Evolutionary conservation across 1,139 yeast genomes (phyloP).

Genomic region (Yamadazyma trypodendri): DNA sequence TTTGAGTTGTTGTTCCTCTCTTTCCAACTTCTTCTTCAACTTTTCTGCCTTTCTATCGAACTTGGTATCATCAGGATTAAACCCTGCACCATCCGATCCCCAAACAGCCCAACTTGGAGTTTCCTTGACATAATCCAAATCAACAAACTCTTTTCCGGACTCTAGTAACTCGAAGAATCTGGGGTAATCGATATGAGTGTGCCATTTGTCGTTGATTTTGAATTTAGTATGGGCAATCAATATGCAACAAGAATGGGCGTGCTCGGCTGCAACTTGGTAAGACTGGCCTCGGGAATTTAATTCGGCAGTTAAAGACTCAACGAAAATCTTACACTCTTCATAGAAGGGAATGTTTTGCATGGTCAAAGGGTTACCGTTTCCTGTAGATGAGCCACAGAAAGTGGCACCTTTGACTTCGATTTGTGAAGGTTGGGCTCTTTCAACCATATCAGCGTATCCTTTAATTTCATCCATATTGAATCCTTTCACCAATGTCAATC

Average conservation of each 20-base stretch:
- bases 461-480: conserved; percentile 80
- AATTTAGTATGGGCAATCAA: conserved; percentile 77
- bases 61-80: conserved; percentile 79
- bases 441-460: conserved; percentile 90
- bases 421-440: conserved; percentile 78
- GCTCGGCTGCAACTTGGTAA: conserved; percentile 90
- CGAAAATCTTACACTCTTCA: conserved; percentile 83
- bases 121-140: conserved; percentile 74
- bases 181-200: conserved; percentile 84
- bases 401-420: conserved; percentile 95
- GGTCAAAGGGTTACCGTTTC: conserved; percentile 84
- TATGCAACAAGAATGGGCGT: conserved; percentile 92
- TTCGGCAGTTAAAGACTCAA: conserved; percentile 57
- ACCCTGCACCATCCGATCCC: conserved; percentile 85
- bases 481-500: conserved; percentile 88
- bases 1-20: conserved; percentile 31
- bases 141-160: conserved; percentile 64
- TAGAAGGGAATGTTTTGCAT: conserved; percentile 96
- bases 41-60: conserved; percentile 69
- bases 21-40: conserved; percentile 40
- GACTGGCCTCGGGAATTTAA: conserved; percentile 60
- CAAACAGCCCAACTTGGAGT: conserved; percentile 92
- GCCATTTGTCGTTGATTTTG: conserved; percentile 72
- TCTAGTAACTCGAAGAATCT: conserved; percentile 70
- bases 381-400: conserved; percentile 80